Percentiles rank a stretch among this genome's conserved stretches.
Conservation (phyloP, 495 filamentous ascomycete genomes). For the Halenospora varia region DNA sequence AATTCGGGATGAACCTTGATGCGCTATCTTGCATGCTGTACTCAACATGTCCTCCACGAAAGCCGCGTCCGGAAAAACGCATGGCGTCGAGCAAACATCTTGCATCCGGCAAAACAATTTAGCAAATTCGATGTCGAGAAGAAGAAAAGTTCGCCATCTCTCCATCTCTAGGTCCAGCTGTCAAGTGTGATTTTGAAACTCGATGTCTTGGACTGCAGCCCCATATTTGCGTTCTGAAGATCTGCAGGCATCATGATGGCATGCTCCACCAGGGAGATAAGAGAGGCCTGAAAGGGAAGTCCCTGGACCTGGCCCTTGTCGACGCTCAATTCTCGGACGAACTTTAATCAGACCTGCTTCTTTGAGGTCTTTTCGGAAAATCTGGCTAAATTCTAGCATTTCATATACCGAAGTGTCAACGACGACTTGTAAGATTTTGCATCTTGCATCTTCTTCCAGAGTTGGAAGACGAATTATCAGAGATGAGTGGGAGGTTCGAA, state of each 20-base stretch:
- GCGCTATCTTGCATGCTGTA: too few relatives aligned
- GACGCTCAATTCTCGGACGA: neutral
- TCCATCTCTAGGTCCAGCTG: neutral
- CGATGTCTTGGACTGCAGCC: neutral
- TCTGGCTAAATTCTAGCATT: conserved; percentile 1
- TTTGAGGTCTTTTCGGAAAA: neutral
- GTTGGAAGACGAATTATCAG: neutral
- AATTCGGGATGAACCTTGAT: too few relatives aligned
- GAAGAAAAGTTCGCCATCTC: too few relatives aligned
- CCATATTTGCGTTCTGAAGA: neutral
- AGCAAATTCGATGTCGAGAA: neutral
- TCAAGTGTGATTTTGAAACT: too few relatives aligned
- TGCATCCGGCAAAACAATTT: neutral
- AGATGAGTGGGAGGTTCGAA: neutral
- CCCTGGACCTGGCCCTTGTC: neutral
- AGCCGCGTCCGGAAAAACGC: neutral
- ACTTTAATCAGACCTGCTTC: neutral
- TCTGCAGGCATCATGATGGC: neutral
- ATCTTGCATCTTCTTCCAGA: neutral
- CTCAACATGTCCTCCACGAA: neutral
- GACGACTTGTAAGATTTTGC: too few relatives aligned
- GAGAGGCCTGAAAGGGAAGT: neutral
- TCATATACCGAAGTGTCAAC: neutral
- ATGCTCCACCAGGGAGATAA: neutral
- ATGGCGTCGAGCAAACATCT: neutral